Evolutionary conservation across 1,284 basidiomycete genomes (phyloP).

Genomic region (Mycosarcoma mackinlayi): DNA sequence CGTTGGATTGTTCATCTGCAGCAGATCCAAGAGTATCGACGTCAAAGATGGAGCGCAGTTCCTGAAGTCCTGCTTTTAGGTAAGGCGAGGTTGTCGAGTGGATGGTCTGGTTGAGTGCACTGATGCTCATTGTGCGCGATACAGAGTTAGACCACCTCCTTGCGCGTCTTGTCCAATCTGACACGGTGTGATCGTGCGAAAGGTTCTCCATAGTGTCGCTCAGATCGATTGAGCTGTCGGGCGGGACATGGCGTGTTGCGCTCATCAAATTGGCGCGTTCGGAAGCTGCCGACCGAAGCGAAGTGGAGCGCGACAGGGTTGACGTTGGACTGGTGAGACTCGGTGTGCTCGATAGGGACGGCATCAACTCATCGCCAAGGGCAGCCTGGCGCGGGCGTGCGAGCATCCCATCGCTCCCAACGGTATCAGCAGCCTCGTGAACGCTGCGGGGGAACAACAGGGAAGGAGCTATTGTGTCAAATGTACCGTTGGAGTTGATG

Average conservation of each 20-base stretch:
- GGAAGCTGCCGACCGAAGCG: constrained; percentile 28
- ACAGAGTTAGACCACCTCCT: constrained; percentile 42
- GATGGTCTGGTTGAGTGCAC: constrained; percentile 34
- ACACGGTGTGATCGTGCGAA: constrained; percentile 9
- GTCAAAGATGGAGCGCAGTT: constrained; percentile 57
- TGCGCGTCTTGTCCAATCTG: constrained; percentile 30
- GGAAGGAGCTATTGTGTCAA: constrained; percentile 2
- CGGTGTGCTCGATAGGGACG: constrained; percentile 37
- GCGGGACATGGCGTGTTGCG: constrained; percentile 21
- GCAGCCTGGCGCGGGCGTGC: neutral
- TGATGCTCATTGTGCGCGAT: constrained; percentile 43
- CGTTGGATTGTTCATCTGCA: constrained; percentile 14
- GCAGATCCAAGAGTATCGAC: constrained; percentile 44
- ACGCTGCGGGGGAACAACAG: constrained; percentile 10
- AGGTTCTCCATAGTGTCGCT: constrained; percentile 6
- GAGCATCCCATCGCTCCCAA: neutral
- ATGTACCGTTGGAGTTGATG: neutral
- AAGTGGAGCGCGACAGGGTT: constrained; percentile 38
- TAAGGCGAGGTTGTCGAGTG: constrained; percentile 50
- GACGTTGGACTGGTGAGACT: constrained; percentile 36
- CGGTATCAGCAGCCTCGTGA: neutral
- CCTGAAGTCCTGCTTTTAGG: constrained; percentile 55
- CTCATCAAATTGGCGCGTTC: constrained; percentile 16
- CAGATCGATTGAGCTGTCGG: constrained; percentile 32
- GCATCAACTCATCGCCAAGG: constrained; percentile 5